These are phyloP conservation scores for Fusarium globosum DNA, from an alignment of 2,329 filamentous ascomycete genomes.

Conservation along the genomic window DNA sequence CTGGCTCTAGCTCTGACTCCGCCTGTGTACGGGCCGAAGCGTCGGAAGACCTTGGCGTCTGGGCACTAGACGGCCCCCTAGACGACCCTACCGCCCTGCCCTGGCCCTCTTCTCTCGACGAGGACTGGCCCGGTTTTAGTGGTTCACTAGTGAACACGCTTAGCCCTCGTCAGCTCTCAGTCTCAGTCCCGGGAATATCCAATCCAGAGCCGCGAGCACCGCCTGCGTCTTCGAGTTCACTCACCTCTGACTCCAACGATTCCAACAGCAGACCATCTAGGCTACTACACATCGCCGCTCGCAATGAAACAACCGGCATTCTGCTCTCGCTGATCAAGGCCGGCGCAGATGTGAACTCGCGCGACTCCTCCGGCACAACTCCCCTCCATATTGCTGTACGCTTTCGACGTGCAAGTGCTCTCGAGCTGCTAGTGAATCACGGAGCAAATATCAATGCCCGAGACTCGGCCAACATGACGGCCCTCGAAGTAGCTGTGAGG, in stretches of 20 bases:
- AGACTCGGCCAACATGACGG: not conserved
- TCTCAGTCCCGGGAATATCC: not conserved
- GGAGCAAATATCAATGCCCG: not conserved
- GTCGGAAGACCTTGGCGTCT: not conserved
- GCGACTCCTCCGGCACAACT: not conserved
- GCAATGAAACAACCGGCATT: not conserved
- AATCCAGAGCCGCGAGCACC: not conserved
- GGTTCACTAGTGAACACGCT: not conserved
- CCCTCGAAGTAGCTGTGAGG: not conserved
- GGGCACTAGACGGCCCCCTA: not conserved
- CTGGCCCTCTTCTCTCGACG: not conserved
- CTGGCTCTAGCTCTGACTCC: not conserved
- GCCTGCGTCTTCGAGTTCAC: not conserved
- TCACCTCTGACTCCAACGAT: not conserved
- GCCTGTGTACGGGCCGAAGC: not conserved
- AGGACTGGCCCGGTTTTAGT: constrained; percentile 1
- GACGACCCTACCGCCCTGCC: not conserved
- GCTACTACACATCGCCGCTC: not conserved
- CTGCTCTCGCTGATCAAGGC: not conserved
- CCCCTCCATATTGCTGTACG: not conserved
- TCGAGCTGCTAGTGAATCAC: not conserved
- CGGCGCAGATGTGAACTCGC: not conserved
- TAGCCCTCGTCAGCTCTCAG: not conserved
- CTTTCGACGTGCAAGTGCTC: not conserved
- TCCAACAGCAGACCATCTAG: not conserved